phyloP scores from a whole-genome alignment of 2,329 filamentous ascomycete species.

The Leptographium lundbergii region DNA sequence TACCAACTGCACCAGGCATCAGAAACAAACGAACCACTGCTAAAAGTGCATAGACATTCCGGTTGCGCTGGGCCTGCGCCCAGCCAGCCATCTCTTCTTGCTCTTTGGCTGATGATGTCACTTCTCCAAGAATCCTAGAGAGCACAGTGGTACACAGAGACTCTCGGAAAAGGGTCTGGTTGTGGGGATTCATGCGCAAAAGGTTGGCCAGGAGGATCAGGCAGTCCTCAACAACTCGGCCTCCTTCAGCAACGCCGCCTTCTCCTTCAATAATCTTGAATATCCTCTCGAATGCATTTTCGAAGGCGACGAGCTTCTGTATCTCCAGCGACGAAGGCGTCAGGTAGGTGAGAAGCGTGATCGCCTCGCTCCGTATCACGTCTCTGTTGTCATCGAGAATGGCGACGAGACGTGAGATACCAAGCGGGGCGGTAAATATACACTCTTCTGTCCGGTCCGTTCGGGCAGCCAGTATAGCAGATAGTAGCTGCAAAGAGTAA shows the following conservation, averaged over 20 bases:
- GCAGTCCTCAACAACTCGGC: slow-evolving; percentile 83
- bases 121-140: slow-evolving; percentile 51
- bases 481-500: slow-evolving; percentile 81
- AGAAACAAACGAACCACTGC: slow-evolving; percentile 81
- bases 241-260: slow-evolving; percentile 70
- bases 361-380: slow-evolving; percentile 74
- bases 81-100: slow-evolving; percentile 55
- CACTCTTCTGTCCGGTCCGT: slow-evolving; percentile 92
- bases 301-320: slow-evolving; percentile 90
- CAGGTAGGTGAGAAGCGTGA: slow-evolving; percentile 76
- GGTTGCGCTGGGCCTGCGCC: slow-evolving; percentile 66
- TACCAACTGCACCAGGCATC: slow-evolving; percentile 65
- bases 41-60: slow-evolving; percentile 83
- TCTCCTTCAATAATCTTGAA: slow-evolving; percentile 75
- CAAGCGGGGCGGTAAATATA: slow-evolving; percentile 76
- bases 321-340: slow-evolving; percentile 79
- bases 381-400: slow-evolving; percentile 77
- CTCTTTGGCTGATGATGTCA: slow-evolving; percentile 17
- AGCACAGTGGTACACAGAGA: slow-evolving; percentile 69
- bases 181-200: slow-evolving; percentile 73
- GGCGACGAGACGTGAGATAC: slow-evolving; percentile 74
- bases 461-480: slow-evolving; percentile 71
- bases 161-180: slow-evolving; percentile 88
- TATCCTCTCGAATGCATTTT: slow-evolving; percentile 80
- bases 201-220: slow-evolving; percentile 84